Conservation (phyloP, 140 eudicot species). For the Ambrosia hybrid region DNA sequence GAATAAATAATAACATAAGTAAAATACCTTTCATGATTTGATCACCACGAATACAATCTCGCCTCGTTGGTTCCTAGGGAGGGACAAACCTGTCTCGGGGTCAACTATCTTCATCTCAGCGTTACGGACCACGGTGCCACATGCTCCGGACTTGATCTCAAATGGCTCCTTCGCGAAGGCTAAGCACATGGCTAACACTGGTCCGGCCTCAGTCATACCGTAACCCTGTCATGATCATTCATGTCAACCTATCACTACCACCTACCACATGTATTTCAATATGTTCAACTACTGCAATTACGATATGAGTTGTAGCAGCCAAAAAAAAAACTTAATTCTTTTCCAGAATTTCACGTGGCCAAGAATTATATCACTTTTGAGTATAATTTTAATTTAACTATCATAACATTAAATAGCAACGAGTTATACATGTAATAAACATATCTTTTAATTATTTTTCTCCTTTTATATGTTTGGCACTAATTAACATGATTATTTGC, state of each 20-base stretch:
- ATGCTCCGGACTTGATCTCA: conserved; percentile 89
- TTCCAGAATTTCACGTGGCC: background rate
- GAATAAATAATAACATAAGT: background rate
- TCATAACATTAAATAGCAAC: background rate
- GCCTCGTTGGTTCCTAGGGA: conserved; percentile 68
- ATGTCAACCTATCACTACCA: conserved; percentile 23
- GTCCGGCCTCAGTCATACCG: conserved; percentile 99
- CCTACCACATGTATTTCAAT: conserved; percentile 24
- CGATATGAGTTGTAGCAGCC: background rate
- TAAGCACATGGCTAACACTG: conserved; percentile 88
- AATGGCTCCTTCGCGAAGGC: conserved; percentile 91
- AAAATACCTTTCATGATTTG: conserved; percentile 89
- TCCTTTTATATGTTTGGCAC: background rate
- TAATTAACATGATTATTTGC: background rate
- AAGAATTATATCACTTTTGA: background rate
- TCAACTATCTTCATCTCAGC: conserved; percentile 92
- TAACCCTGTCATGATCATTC: conserved; percentile 61
- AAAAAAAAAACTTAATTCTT: background rate
- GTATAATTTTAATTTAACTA: background rate
- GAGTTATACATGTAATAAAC: background rate
- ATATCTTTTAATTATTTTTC: background rate
- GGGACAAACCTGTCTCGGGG: conserved; percentile 61
- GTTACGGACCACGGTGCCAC: conserved; percentile 89
- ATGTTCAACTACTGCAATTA: background rate
- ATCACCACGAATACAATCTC: conserved; percentile 93